These are phyloP conservation scores for Trametopsis cervina DNA, from an alignment of 768 basidiomycete genomes.

Conservation along the genomic window DNA sequence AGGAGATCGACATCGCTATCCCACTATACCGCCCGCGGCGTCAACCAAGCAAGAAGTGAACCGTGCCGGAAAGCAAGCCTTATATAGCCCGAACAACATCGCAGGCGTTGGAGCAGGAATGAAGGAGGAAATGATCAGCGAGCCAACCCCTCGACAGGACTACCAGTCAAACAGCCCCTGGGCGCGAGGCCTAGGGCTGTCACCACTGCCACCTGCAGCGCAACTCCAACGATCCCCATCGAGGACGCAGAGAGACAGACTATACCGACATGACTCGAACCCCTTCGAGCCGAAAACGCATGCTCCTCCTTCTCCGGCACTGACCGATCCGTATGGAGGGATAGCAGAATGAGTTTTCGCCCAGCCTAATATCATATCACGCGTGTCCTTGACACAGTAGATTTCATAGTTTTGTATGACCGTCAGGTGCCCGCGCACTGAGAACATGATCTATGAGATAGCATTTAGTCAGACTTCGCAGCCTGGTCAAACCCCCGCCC, in stretches of 20 bases:
- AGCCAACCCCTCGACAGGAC: not conserved
- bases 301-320: conserved; percentile 2
- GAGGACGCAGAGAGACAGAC: not conserved
- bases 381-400: conserved; percentile 3
- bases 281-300: conserved; percentile 1
- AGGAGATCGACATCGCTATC: conserved; percentile 22
- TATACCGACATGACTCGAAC: not conserved
- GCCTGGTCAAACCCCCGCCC: too few species aligned
- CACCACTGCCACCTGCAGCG: not conserved
- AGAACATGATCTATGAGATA: too few species aligned
- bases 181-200: not conserved
- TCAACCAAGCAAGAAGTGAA: conserved; percentile 1
- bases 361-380: conserved; percentile 4
- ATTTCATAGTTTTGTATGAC: conserved; percentile 1
- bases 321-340: conserved; percentile 9
- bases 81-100: conserved; percentile 1
- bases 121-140: not conserved
- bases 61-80: conserved; percentile 3
- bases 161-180: not conserved
- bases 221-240: not conserved
- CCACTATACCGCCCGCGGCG: conserved; percentile 21
- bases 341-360: conserved; percentile 6
- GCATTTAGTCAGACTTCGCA: too few species aligned
- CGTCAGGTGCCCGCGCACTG: too few species aligned
- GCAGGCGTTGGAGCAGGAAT: conserved; percentile 8